Percentiles rank a stretch among this genome's conserved stretches.
Evolutionary conservation across 306 rosid species (phyloP).

Genomic region (Mimosa bimucronata): DNA sequence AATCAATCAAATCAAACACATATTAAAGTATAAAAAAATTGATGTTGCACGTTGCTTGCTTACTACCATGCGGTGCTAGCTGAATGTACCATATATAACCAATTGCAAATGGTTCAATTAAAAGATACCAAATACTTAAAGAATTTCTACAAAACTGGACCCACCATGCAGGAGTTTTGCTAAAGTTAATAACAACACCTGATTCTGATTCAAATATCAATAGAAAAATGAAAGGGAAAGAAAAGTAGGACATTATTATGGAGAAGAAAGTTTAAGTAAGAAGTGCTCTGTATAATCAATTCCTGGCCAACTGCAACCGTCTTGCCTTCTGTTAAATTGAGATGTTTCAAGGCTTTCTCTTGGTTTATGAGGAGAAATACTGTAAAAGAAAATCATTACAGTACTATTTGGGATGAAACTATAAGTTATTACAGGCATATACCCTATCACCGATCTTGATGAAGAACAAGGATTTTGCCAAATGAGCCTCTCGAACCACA

Average conservation of each 20-base stretch:
- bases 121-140: constrained; percentile 13
- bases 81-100: constrained; percentile 24
- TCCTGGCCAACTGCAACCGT: constrained; percentile 98
- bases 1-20: too few species aligned
- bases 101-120: constrained; percentile 6
- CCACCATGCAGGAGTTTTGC: neutral
- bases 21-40: too few species aligned
- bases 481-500: too few species aligned
- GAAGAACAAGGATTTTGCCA: too few species aligned
- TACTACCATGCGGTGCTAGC: neutral
- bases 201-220: constrained; percentile 13
- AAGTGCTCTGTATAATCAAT: constrained; percentile 13
- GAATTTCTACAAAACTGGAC: neutral
- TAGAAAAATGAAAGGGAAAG: constrained; percentile 13
- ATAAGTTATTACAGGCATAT: constrained; percentile 22
- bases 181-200: constrained; percentile 5
- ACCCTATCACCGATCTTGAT: constrained; percentile 86
- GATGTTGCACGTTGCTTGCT: constrained; percentile 16
- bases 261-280: constrained; percentile 5
- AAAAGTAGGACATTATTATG: constrained; percentile 3
- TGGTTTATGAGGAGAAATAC: constrained; percentile 41
- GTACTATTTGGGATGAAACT: constrained; percentile 13
- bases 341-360: constrained; percentile 91
- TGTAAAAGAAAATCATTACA: constrained; percentile 24
- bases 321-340: constrained; percentile 91